Base-by-base conservation (phyloP, 192 early-diverging fungal genomes). In the Jimgerdemannia flammicorona region DNA sequence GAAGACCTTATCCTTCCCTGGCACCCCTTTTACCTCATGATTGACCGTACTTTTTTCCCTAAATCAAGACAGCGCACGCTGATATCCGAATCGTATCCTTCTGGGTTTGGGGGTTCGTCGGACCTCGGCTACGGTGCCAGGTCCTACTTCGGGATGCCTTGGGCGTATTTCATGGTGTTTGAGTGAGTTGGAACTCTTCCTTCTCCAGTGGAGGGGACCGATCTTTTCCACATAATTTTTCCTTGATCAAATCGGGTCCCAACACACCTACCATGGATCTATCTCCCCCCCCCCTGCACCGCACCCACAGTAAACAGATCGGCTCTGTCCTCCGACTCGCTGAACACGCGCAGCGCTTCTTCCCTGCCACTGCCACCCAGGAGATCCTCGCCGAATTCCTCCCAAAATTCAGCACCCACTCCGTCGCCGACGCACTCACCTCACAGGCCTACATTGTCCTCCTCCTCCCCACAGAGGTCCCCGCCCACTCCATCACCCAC, bases 321-420 rank as follows among this genome's bases (percentile, higher is more conserved):
- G 71, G 40, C 44, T 83, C 83, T 44, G 75, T 88, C 8, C 59
- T 87, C 29, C 83, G 84, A n/a, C 76, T 90, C 40, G 77, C 80
- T 29, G 85, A 87, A 64, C 72, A 84, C 44, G 81, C 84, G n/a
- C 83, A 87, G 71, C 74, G 93, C 59, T 93, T 90, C 75, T 96
- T 97, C 72, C 84, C 89, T 2, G 77, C 89, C 4, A 80, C 86
- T n/a, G 82, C 90, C 3, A 78, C 92, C 10, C 72, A 69, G 3
- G 93, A 95, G 43, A 92, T 97, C n/a, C 79, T 97, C 41, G 83
- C 91, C 43, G 89, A 93, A 75, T 87, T 95, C 59, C 75, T 97
- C 14, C 94, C 95, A 7, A 80, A 88, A 59, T 86, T 94, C 73
- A 91, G 88, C 73, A 87, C 91, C 18, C 88, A 93, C 77, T 91